Evolutionary conservation across 306 rosid genomes (phyloP).

Genomic region (Medicago truncatula): MtrunA17r5.0-ANR NC_053044.1:3023501-3024000

Average conservation of each 20-base stretch:
- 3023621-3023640: neutral
- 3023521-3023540: constrained; percentile 94
- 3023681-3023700: too few species aligned
- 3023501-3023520: constrained; percentile 92
- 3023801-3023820: constrained; percentile 86
- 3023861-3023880: constrained; percentile 98
- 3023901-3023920: constrained; percentile 25
- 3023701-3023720: too few species aligned
- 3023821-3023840: constrained; percentile 94
- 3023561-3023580: constrained; percentile 84
- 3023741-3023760: constrained; percentile 89
- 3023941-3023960: neutral
- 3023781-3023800: constrained; percentile 86
- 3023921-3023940: neutral
- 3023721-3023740: neutral
- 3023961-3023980: constrained; percentile 9
- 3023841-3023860: constrained; percentile 95
- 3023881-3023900: constrained; percentile 79
- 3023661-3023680: neutral
- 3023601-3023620: constrained; percentile 31
- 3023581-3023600: constrained; percentile 55
- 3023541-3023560: constrained; percentile 77
- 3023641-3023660: constrained; percentile 9
- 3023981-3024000: constrained; percentile 68
- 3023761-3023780: constrained; percentile 95